Conservation (phyloP, 306 rosid species). For the Fragaria iinumae region DNA sequence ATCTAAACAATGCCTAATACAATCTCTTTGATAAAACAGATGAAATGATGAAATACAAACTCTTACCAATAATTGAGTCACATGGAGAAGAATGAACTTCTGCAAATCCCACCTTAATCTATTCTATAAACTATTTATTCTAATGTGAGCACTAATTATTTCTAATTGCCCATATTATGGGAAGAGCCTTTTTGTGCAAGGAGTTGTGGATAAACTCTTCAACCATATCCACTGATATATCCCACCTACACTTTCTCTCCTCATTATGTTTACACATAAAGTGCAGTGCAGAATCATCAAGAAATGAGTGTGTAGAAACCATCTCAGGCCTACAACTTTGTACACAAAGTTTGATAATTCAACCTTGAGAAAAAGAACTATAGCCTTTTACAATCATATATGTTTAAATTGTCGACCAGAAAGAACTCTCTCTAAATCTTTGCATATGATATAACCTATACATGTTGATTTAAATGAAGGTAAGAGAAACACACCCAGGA, state of each 20-base stretch:
- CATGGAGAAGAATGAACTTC: neutral
- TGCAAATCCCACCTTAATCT: neutral
- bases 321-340: neutral
- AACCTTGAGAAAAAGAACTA: neutral
- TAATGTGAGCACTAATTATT: neutral
- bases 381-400: neutral
- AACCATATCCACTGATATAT: neutral
- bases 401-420: neutral
- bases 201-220: neutral
- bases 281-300: neutral
- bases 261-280: neutral
- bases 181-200: neutral
- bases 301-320: neutral
- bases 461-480: neutral
- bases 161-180: neutral
- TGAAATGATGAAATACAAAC: neutral
- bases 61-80: neutral
- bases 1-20: neutral
- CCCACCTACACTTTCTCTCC: neutral
- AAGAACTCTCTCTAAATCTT: neutral
- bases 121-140: neutral
- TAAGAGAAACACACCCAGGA: slow-evolving; percentile 34
- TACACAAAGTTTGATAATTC: neutral
- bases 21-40: neutral
- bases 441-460: neutral